These are phyloP conservation scores for Wallacemonas rigidus DNA, from an alignment of 208 protist genomes.

Conservation along the genomic window DNA sequence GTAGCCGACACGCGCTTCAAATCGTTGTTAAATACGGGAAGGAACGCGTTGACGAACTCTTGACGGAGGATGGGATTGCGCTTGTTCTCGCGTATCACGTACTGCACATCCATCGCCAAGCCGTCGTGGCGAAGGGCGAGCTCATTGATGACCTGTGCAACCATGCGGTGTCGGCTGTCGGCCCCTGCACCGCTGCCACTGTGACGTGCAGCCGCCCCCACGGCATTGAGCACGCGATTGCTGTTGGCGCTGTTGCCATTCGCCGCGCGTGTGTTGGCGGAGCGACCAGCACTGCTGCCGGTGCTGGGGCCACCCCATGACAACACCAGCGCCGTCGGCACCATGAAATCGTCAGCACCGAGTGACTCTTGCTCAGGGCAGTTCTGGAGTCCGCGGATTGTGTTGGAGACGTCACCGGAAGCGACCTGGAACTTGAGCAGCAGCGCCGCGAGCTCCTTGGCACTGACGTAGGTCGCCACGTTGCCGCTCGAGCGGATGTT, in stretches of 20 bases:
- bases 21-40: slow-evolving; percentile 70
- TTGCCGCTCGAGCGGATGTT: slow-evolving; percentile 58
- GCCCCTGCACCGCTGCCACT: not conserved
- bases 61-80: slow-evolving; percentile 59
- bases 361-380: slow-evolving; percentile 70
- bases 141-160: slow-evolving; percentile 75
- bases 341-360: slow-evolving; percentile 58
- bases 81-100: slow-evolving; percentile 70
- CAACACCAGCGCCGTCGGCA: slow-evolving; percentile 73
- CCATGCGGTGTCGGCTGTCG: slow-evolving; percentile 44
- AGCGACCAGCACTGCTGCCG: not conserved
- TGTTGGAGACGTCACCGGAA: slow-evolving; percentile 60
- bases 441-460: slow-evolving; percentile 55
- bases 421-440: slow-evolving; percentile 61
- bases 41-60: slow-evolving; percentile 80
- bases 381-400: slow-evolving; percentile 68
- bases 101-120: slow-evolving; percentile 75
- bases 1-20: slow-evolving; percentile 45
- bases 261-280: slow-evolving; percentile 5
- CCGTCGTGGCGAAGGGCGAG: slow-evolving; percentile 74
- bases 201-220: slow-evolving; percentile 5
- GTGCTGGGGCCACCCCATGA: slow-evolving; percentile 62
- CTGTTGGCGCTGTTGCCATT: slow-evolving; percentile 10
- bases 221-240: slow-evolving; percentile 15
- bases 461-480: slow-evolving; percentile 68